These are phyloP conservation scores for Andrographis paniculata DNA, from an alignment of 305 asterid genomes.

Conservation along the genomic window DNA sequence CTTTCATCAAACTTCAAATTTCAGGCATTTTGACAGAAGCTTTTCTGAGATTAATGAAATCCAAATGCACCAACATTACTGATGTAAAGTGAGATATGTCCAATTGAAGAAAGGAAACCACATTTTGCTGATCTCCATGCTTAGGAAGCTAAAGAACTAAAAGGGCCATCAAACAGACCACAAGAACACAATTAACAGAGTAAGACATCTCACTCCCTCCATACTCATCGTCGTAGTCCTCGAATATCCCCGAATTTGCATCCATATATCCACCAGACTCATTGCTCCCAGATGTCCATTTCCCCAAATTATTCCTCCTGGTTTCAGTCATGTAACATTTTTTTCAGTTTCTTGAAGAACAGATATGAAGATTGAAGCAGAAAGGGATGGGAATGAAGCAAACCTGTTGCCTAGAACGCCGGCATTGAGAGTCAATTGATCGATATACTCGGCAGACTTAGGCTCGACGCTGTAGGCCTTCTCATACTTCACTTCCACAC, in stretches of 20 bases:
- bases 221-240: slow-evolving; percentile 54
- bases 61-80: slow-evolving; percentile 20
- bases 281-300: slow-evolving; percentile 49
- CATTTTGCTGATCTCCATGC: slow-evolving; percentile 21
- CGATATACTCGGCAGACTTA: slow-evolving; percentile 66
- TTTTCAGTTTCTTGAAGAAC: no score
- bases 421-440: slow-evolving; percentile 73
- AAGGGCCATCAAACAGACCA: slow-evolving; percentile 19
- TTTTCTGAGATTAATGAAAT: not conserved
- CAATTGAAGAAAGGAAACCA: slow-evolving; percentile 12
- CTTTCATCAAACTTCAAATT: no score
- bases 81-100: slow-evolving; percentile 18
- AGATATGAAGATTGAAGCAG: not conserved
- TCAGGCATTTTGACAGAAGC: no score
- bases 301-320: slow-evolving; percentile 61
- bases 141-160: slow-evolving; percentile 15
- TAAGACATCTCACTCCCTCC: slow-evolving; percentile 24
- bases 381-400: not conserved
- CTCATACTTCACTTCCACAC: slow-evolving; percentile 76
- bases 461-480: slow-evolving; percentile 97
- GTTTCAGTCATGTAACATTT: no score
- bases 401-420: slow-evolving; percentile 83
- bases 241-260: slow-evolving; percentile 40
- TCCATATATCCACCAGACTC: slow-evolving; percentile 32
- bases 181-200: slow-evolving; percentile 16